phyloP scores from a whole-genome alignment of 2,329 filamentous ascomycete species.

The Lomentospora prolificans region DNA sequence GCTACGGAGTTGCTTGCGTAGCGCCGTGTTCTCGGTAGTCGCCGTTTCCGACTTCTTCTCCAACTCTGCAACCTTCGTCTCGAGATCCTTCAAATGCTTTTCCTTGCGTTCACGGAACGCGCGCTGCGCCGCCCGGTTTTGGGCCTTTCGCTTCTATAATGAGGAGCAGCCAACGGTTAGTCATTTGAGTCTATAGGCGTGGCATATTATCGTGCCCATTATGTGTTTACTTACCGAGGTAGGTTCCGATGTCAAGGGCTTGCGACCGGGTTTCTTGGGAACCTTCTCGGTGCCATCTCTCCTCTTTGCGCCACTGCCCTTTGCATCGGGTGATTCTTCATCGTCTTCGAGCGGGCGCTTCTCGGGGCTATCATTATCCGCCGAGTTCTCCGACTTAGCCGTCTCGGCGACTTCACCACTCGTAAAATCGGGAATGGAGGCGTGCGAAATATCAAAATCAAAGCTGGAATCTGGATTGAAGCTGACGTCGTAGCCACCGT shows the following conservation, averaged over 20 bases:
- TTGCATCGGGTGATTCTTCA: constrained; percentile 38
- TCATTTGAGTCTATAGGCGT: background rate
- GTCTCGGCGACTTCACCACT: constrained; percentile 61
- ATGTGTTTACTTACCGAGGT: constrained; percentile 78
- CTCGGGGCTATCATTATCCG: constrained; percentile 44
- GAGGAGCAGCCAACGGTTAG: background rate
- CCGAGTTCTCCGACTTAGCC: constrained; percentile 44
- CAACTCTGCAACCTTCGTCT: constrained; percentile 64
- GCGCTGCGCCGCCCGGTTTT: constrained; percentile 85
- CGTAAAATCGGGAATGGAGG: constrained; percentile 31
- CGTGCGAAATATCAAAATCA: constrained; percentile 52
- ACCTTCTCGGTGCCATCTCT: constrained; percentile 76
- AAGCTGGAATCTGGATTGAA: constrained; percentile 66
- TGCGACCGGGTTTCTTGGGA: constrained; percentile 91
- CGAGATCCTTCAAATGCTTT: constrained; percentile 76
- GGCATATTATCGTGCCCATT: too few relatives aligned
- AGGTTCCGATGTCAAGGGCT: constrained; percentile 90
- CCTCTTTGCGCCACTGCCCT: constrained; percentile 51
- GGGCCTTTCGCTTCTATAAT: constrained; percentile 84
- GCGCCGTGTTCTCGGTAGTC: constrained; percentile 73
- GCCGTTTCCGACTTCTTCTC: constrained; percentile 76
- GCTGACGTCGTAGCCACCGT: constrained; percentile 65
- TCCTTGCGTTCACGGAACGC: constrained; percentile 94
- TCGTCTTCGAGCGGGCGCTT: constrained; percentile 67
- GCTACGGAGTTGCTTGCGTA: constrained; percentile 81